These are phyloP conservation scores for Rubus parviflorus DNA, from an alignment of 306 rosid species.

Conservation along the genomic window DNA sequence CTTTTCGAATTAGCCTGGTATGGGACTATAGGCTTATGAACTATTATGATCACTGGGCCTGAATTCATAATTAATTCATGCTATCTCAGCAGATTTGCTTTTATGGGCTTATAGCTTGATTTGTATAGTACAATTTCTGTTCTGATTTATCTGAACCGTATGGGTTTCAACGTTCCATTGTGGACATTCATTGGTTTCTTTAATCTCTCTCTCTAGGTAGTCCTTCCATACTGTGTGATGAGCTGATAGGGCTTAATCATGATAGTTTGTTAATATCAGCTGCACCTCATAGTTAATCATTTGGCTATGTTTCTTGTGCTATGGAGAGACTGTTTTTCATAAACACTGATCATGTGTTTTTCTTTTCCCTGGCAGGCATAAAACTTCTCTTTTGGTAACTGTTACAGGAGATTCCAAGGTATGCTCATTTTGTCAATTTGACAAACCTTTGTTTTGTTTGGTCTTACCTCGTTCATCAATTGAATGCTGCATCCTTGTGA, in stretches of 20 bases:
- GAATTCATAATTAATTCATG: neutral
- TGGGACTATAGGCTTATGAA: neutral
- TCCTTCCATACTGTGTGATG: neutral
- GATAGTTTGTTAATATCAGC: neutral
- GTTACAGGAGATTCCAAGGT: conserved; percentile 88
- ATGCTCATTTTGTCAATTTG: neutral
- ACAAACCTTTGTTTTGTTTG: neutral
- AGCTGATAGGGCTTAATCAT: neutral
- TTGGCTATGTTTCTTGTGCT: conserved; percentile 1
- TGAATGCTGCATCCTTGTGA: neutral
- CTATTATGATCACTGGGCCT: neutral
- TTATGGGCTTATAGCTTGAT: neutral
- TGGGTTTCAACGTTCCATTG: neutral
- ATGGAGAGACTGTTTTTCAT: neutral
- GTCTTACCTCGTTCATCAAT: neutral
- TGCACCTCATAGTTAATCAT: neutral
- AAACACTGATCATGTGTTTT: neutral
- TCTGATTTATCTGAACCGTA: neutral
- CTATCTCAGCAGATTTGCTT: neutral
- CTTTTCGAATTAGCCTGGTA: neutral
- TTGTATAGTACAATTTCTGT: neutral
- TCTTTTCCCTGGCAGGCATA: conserved; percentile 51
- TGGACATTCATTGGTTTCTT: neutral
- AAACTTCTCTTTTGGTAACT: conserved; percentile 68
- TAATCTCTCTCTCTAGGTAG: neutral